Percentiles rank a stretch among this genome's conserved stretches.
phyloP scores from a whole-genome alignment of 129 eudicot species.

The Rutidosis leptorrhynchoides region DNA sequence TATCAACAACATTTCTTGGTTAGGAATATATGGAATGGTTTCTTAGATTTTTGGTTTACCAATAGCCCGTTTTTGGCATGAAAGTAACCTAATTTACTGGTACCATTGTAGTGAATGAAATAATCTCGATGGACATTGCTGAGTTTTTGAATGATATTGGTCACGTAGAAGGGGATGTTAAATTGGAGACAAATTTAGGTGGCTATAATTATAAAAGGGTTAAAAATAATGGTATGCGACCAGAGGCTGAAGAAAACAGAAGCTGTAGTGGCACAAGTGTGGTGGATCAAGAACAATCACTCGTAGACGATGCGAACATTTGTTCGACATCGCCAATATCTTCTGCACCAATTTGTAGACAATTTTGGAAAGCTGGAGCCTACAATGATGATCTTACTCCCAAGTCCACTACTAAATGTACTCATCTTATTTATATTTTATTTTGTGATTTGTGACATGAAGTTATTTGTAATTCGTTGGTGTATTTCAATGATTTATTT shows the following conservation, averaged over 20 bases:
- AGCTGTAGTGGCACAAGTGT: conserved; percentile 43
- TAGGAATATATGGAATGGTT: too few relatives aligned
- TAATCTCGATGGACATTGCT: conserved; percentile 36
- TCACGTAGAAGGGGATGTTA: conserved; percentile 40
- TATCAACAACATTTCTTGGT: too few relatives aligned
- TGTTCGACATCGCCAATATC: conserved; percentile 58
- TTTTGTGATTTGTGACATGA: too few relatives aligned
- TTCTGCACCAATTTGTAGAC: conserved; percentile 78
- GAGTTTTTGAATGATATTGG: conserved; percentile 38
- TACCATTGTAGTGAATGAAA: conserved; percentile 38
- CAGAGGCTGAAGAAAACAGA: conserved; percentile 48
- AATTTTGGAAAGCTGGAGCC: conserved; percentile 94
- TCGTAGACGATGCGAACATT: conserved; percentile 51
- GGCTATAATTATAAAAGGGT: conserved; percentile 20
- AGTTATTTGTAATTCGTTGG: not conserved
- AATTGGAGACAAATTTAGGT: conserved; percentile 33
- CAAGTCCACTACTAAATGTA: conserved; percentile 55
- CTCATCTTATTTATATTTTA: too few relatives aligned
- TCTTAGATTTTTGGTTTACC: too few relatives aligned
- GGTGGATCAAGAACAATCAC: conserved; percentile 47
- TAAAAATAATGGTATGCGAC: conserved; percentile 33
- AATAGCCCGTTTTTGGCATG: too few relatives aligned
- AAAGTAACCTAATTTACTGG: not conserved
- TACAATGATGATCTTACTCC: conserved; percentile 52
- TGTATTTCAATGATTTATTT: too few relatives aligned